Conservation (phyloP, 148 eudicot species). For the Hydrangea macrophylla region DNA sequence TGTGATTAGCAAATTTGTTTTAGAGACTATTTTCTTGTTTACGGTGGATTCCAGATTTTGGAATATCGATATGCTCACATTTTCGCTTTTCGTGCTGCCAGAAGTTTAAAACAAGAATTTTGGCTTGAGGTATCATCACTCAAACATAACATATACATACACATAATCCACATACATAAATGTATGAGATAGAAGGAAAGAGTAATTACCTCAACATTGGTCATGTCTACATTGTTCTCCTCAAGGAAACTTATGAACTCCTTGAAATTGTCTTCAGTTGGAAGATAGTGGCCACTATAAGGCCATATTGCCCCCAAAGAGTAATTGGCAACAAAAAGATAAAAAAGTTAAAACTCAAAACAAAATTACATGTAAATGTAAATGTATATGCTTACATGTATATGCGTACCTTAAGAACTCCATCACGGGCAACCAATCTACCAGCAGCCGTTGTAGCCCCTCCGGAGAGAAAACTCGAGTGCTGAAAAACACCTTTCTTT, state of each 20-base stretch:
- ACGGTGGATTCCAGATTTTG: not conserved
- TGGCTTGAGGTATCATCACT: not conserved
- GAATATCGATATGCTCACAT: too few relatives aligned
- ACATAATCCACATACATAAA: not conserved
- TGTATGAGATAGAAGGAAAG: not conserved
- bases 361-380: not conserved
- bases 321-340: constrained; percentile 1
- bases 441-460: constrained; percentile 34
- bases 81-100: too few relatives aligned
- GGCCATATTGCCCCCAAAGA: constrained; percentile 92
- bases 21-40: too few relatives aligned
- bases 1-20: too few relatives aligned
- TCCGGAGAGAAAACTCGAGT: constrained; percentile 29
- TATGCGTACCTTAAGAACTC: constrained; percentile 26
- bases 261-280: constrained; percentile 83
- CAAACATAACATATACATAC: not conserved
- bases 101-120: too few relatives aligned
- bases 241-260: constrained; percentile 73
- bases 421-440: constrained; percentile 24
- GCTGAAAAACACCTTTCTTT: constrained; percentile 29
- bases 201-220: constrained; percentile 68
- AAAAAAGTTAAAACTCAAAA: not conserved
- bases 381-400: not conserved
- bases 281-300: constrained; percentile 88
- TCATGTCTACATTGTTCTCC: constrained; percentile 70